Evolutionary conservation across 768 basidiomycete species (phyloP), one percentile per base, ranked within the genome.

Genomic region (Fomitopsis serialis): DNA sequence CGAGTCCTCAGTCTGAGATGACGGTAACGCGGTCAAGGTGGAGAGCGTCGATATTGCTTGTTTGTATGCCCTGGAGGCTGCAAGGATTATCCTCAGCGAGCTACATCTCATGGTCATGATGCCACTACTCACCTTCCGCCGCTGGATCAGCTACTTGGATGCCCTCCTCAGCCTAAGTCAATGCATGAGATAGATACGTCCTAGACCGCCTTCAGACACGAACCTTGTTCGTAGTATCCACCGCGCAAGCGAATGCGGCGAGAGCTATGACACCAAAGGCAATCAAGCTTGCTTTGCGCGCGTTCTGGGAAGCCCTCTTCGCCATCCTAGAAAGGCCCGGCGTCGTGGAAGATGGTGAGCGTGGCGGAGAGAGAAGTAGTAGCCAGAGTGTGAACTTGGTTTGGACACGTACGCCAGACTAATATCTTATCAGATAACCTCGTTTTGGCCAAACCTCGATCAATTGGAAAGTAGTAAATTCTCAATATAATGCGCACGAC

Each of bases 41-140:
- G 82, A 71, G 19, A 92, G 74, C 3, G 87, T 89, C 8, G 78
- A 65, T 54, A 88, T 66, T 11, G 90, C 90, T 66, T 88, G 81
- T 63, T 78, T 85, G 71, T 89, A 91, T 11, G 89, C 89, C 56
- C 83, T 79, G 13, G 79, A 68, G 54, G 89, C 89, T 89, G 56
- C 24, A 29, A n/a, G 36, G 46, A 58, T 56, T 40, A 58, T 50
- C 52, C 55, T 58, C 42, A 58, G 57, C 50, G 27, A n/a, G 40
- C 44, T 23, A 43, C 46, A 44, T 43, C 9, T 36, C 34, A 46
- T 42, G 21, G 48, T 27, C 6, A 27, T n/a, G 7, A 40, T 8
- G 10, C 11, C 23, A 17, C 3, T 6, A 43, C 49, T 5, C 45
- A 62, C 66, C 66, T 62, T 65, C 64, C 12, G 49, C 29, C 15